Evolutionary conservation across 2,329 filamentous ascomycete genomes (phyloP).

Genomic region (Talaromyces sp.): DNA sequence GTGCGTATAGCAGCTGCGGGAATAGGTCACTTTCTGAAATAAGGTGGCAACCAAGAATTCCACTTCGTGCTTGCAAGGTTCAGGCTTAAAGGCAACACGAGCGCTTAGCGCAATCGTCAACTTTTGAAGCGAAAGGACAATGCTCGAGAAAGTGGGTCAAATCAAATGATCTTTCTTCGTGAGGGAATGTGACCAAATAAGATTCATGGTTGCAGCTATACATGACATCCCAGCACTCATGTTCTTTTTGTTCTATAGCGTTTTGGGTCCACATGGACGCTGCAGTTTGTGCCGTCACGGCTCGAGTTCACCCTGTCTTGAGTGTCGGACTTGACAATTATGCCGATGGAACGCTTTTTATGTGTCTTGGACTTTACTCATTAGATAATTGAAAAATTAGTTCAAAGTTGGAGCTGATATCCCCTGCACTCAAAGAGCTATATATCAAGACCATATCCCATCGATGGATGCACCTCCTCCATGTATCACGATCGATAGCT

Average conservation of each 20-base stretch:
- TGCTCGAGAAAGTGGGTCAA: background rate
- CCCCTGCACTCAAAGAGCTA: background rate
- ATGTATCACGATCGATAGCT: background rate
- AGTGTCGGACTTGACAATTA: background rate
- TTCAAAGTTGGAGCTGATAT: background rate
- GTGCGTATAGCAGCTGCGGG: background rate
- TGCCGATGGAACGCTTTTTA: background rate
- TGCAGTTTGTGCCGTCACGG: background rate
- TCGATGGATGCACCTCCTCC: background rate
- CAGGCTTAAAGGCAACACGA: background rate
- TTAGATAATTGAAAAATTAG: background rate
- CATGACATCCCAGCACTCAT: background rate
- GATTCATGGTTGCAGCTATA: background rate
- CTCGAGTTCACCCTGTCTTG: background rate
- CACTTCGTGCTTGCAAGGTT: background rate
- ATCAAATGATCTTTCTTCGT: background rate
- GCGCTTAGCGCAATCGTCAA: background rate
- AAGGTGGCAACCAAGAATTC: background rate
- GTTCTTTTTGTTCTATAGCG: background rate
- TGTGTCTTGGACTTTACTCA: background rate
- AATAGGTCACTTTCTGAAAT: background rate
- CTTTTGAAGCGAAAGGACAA: background rate
- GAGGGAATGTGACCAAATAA: conserved; percentile 2
- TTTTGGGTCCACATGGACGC: background rate
- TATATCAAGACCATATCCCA: background rate